phyloP scores from a whole-genome alignment of 1,284 basidiomycete genomes.

The Cryptococcus sp. region DNA sequence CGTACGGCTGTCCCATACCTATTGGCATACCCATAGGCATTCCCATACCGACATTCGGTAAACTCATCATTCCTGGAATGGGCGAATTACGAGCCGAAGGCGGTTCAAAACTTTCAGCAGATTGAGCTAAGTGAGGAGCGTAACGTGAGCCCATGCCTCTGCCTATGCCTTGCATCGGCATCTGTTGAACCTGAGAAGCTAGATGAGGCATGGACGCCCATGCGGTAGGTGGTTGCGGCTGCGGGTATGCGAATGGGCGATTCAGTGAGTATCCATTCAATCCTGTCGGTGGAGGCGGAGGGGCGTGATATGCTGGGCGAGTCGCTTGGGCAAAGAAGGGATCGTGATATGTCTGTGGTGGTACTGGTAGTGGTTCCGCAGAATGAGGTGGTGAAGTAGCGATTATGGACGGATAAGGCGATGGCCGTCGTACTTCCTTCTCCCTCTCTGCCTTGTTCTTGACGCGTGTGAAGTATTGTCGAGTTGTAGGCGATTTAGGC shows the following conservation, averaged over 20 bases:
- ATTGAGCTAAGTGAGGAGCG: background rate
- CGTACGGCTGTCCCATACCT: background rate
- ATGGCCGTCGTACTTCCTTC: background rate
- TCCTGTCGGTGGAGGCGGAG: background rate
- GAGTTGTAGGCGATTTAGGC: conserved; percentile 8
- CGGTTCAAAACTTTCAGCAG: background rate
- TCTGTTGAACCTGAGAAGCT: background rate
- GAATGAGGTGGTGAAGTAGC: too few species aligned
- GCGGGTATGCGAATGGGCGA: background rate
- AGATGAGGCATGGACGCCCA: background rate
- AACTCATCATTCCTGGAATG: background rate
- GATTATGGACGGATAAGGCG: background rate
- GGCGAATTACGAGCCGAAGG: background rate
- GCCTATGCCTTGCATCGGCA: background rate
- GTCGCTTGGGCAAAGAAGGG: background rate
- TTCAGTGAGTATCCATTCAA: background rate
- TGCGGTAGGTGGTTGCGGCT: background rate
- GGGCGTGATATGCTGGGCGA: background rate
- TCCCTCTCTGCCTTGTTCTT: background rate
- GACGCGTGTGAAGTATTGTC: too few species aligned
- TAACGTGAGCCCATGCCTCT: background rate
- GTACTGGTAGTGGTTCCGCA: too few species aligned
- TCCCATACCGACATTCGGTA: background rate
- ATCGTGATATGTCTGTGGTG: too few species aligned
- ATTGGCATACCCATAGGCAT: background rate